Conservation (phyloP, 1,139 yeast species). For the Sugiyamaella grinbergsii region DNA sequence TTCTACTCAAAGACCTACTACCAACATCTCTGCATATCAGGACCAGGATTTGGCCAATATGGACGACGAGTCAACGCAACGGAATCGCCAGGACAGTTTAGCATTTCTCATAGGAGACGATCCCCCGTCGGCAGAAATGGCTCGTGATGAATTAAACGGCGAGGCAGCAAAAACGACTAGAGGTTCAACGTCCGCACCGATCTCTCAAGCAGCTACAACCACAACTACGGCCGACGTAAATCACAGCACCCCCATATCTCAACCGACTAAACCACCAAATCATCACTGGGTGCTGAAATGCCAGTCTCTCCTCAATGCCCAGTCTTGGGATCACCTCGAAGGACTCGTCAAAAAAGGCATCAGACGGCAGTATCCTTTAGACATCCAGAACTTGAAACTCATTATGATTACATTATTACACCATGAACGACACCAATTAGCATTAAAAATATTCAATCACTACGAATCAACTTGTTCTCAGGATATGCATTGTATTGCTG, state of each 20-base stretch:
- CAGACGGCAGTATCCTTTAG: constrained; percentile 6
- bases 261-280: background rate
- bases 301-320: constrained; percentile 7
- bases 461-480: constrained; percentile 24
- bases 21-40: background rate
- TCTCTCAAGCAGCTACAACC: background rate
- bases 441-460: constrained; percentile 26
- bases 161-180: background rate
- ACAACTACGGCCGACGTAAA: background rate
- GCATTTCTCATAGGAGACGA: constrained; percentile 22
- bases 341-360: constrained; percentile 19
- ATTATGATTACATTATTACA: constrained; percentile 21
- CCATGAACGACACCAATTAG: constrained; percentile 22
- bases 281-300: constrained; percentile 17
- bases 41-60: background rate
- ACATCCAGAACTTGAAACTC: constrained; percentile 12
- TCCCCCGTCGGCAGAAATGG: background rate
- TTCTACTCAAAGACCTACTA: background rate
- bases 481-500: constrained; percentile 23
- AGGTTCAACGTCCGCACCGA: background rate
- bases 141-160: no score
- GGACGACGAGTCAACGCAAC: background rate
- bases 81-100: constrained; percentile 18
- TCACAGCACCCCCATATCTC: no score
- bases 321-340: constrained; percentile 22